These are phyloP conservation scores for Leptographium wingfieldii DNA, from an alignment of 2,329 filamentous ascomycete species.

Conservation along the genomic window DNA sequence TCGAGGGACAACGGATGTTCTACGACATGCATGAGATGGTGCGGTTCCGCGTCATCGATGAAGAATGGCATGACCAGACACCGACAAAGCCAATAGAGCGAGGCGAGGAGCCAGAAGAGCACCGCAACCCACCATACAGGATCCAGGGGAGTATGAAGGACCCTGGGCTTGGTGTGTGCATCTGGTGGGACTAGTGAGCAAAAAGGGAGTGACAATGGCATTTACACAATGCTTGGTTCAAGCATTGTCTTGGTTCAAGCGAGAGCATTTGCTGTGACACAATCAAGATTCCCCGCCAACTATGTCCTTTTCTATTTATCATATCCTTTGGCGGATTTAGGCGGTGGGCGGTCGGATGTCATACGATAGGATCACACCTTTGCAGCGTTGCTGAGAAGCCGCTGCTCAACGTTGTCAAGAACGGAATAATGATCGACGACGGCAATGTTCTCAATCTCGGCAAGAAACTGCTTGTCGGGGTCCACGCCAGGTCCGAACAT, in stretches of 20 bases:
- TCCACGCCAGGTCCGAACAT: slow-evolving; percentile 90
- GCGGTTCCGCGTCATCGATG: slow-evolving; percentile 70
- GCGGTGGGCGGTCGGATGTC: neutral
- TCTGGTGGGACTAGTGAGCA: slow-evolving; percentile 32
- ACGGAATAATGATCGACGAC: slow-evolving; percentile 92
- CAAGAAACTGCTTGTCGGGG: slow-evolving; percentile 87
- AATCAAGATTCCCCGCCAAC: neutral
- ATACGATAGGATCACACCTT: neutral
- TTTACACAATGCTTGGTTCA: neutral
- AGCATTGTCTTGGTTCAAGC: neutral
- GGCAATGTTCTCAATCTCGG: slow-evolving; percentile 87
- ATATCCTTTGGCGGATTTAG: neutral
- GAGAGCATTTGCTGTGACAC: neutral
- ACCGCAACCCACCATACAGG: slow-evolving; percentile 57
- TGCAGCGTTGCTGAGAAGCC: slow-evolving; percentile 48
- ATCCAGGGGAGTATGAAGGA: slow-evolving; percentile 54
- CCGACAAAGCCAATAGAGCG: slow-evolving; percentile 53
- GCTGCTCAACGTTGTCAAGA: slow-evolving; percentile 74
- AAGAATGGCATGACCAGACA: slow-evolving; percentile 84
- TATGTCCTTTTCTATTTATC: neutral
- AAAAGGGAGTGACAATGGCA: neutral
- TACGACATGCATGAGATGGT: slow-evolving; percentile 88
- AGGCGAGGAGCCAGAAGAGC: slow-evolving; percentile 41
- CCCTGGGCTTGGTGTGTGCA: slow-evolving; percentile 46
- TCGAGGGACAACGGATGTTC: slow-evolving; percentile 61